A percentile compares a stretch with the other conserved stretches of the same genome.
Conservation (phyloP, 176 grass and related monocot species). For the Raddia guianensis region DNA sequence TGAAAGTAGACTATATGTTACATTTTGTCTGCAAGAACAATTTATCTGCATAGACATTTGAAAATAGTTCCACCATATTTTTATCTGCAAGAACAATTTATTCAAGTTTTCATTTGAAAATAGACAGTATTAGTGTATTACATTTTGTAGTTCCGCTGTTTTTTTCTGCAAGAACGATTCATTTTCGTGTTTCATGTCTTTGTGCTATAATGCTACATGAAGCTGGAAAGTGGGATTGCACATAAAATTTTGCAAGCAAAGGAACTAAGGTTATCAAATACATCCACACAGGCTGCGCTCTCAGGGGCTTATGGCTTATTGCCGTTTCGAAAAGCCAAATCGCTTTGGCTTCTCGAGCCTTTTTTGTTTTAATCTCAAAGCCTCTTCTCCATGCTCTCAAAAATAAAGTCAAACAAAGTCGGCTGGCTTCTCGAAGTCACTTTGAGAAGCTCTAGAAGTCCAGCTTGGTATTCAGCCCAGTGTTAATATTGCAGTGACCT, state of each 20-base stretch:
- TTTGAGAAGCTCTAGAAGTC: too few species aligned
- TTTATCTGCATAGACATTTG: too few species aligned
- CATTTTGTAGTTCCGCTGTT: background rate
- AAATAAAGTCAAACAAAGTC: too few species aligned
- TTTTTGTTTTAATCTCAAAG: too few species aligned
- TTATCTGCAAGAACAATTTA: constrained; percentile 3
- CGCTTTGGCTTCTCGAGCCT: too few species aligned
- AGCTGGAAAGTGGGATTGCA: constrained; percentile 4
- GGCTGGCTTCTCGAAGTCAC: too few species aligned
- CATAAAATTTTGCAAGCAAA: constrained; percentile 20
- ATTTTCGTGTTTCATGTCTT: background rate
- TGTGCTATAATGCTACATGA: background rate
- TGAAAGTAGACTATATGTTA: background rate
- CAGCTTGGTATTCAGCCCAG: too few species aligned
- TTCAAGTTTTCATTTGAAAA: background rate
- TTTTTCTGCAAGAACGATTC: constrained; percentile 1
- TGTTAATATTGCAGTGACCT: background rate
- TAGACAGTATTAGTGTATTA: too few species aligned
- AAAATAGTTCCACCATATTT: background rate
- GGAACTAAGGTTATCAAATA: background rate
- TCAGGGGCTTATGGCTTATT: too few species aligned
- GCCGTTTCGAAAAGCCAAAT: too few species aligned
- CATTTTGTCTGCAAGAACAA: constrained; percentile 4
- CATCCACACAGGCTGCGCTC: background rate
- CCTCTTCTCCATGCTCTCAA: too few species aligned